Base-by-base conservation (phyloP, 768 basidiomycete genomes). In the Tubosaeta sp. region DNA sequence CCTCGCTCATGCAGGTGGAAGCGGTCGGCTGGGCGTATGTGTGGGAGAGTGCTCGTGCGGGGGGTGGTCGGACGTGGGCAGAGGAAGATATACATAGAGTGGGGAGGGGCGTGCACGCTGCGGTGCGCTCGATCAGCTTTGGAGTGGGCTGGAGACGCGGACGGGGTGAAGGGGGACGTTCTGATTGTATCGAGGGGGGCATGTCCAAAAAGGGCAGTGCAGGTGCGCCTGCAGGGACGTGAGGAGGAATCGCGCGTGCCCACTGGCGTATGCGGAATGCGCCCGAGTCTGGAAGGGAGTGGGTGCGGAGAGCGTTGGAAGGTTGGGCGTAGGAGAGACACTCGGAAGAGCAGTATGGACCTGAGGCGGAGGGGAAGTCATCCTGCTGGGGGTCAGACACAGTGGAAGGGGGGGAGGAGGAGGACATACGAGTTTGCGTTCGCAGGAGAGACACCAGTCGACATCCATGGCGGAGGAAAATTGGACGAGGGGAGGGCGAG, bases 381-480 rank as follows among this genome's bases (percentile, higher is more conserved):
- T 62, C 56, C 60, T 66, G 64, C 53, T n/a, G 35, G 2, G 1
- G 0, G 41, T 51, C 17, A 51, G 51, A 22, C 5, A 11, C 12
- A 41, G 48, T 6, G 16, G 41, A 6, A 55, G n/a, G 35, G 31
- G 35, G 27, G 32, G 35, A 43, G 50, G 45, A 43, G 12, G 25
- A 22, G 0, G 11, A 79, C 81, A 34, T 65, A 81, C 85, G 56
- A 84, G 68, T 58, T 76, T 78, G 57, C 77, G 75, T 58, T 76
- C 74, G 74, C 86, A 89, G 50, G 75, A 73, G 58, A 88, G 73
- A 65, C 86, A 89, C 83, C 83, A 86, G 72, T 86, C 80, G 58
- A 78, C 76, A 69, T 86, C 85, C 77, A 85, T 81, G 60, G 70
- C 38, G 7, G 37, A 0, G 8, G 26, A 7, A 17, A 38, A 41